Evolutionary conservation across 495 filamentous ascomycete genomes (phyloP).

Genomic region (Penicillium macrosclerotiorum): DNA sequence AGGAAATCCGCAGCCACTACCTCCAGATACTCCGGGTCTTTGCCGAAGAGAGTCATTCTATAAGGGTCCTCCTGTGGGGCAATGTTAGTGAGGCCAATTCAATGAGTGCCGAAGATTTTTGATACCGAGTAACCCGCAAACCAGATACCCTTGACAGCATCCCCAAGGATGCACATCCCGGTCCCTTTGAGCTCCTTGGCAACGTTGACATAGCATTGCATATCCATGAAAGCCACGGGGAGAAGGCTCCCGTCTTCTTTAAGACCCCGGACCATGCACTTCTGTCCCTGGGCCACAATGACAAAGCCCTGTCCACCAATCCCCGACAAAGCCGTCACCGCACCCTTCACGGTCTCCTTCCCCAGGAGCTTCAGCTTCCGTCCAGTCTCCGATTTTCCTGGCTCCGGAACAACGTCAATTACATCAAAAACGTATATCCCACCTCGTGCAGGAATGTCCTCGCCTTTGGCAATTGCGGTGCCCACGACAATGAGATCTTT

Average conservation of each 20-base stretch:
- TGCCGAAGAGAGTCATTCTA: conserved; percentile 90
- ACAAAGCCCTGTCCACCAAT: conserved; percentile 92
- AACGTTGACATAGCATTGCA: conserved; percentile 84
- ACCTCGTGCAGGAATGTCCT: conserved; percentile 84
- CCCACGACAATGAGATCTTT: conserved; percentile 79
- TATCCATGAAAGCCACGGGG: conserved; percentile 96
- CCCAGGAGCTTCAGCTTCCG: conserved; percentile 80
- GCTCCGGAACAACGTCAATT: conserved; percentile 86
- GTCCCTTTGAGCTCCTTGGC: conserved; percentile 79
- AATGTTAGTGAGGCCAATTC: neutral
- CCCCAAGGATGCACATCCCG: conserved; percentile 78
- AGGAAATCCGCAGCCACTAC: conserved; percentile 83
- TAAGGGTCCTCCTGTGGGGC: conserved; percentile 75
- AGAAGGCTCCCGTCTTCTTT: conserved; percentile 91
- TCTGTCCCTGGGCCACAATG: conserved; percentile 90
- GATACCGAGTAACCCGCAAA: conserved; percentile 89
- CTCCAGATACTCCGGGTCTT: conserved; percentile 72
- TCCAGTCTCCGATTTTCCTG: conserved; percentile 78
- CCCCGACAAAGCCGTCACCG: conserved; percentile 83
- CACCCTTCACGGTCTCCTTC: conserved; percentile 87
- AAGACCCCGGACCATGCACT: conserved; percentile 91
- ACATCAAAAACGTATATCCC: conserved; percentile 88
- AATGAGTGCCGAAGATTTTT: conserved; percentile 5
- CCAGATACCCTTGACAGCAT: conserved; percentile 92
- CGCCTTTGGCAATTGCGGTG: conserved; percentile 77